A percentile compares a stretch with the other conserved stretches of the same genome.
Conservation (phyloP, 768 basidiomycete genomes). For the Lyophyllum shimeji region DNA sequence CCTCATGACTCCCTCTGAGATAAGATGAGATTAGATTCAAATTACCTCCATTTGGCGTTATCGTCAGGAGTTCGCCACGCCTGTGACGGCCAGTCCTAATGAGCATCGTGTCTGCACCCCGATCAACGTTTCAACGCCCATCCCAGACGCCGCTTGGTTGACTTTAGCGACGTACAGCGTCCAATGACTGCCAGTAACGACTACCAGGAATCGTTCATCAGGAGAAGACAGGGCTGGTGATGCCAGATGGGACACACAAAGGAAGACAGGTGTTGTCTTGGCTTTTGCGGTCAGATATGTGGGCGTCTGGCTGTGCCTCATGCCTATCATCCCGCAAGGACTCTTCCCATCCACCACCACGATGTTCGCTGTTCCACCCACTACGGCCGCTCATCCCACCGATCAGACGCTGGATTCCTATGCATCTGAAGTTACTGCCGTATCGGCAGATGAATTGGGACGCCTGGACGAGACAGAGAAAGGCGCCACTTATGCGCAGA, state of each 20-base stretch:
- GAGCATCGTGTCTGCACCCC: background rate
- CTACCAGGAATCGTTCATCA: background rate
- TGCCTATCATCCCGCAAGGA: background rate
- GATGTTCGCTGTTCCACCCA: slow-evolving; percentile 3
- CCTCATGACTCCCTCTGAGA: too few species aligned
- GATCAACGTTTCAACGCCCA: background rate
- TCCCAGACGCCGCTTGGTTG: background rate
- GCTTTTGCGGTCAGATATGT: background rate
- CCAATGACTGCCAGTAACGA: background rate
- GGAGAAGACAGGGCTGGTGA: background rate
- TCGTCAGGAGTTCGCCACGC: background rate
- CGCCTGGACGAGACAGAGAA: background rate
- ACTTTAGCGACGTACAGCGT: background rate
- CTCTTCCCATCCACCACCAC: background rate
- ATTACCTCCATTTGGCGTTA: background rate
- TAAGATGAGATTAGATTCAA: background rate
- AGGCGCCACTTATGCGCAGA: background rate
- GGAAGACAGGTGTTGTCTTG: background rate
- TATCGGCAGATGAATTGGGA: slow-evolving; percentile 1
- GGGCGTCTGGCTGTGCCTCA: background rate
- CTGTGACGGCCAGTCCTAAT: background rate
- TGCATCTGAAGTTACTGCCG: slow-evolving; percentile 2
- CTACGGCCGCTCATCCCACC: background rate
- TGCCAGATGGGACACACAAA: slow-evolving; percentile 1
- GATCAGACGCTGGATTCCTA: background rate